Evolutionary conservation across 2,329 filamentous ascomycete genomes (phyloP).

Genomic region (Penicillium sp.): DNA sequence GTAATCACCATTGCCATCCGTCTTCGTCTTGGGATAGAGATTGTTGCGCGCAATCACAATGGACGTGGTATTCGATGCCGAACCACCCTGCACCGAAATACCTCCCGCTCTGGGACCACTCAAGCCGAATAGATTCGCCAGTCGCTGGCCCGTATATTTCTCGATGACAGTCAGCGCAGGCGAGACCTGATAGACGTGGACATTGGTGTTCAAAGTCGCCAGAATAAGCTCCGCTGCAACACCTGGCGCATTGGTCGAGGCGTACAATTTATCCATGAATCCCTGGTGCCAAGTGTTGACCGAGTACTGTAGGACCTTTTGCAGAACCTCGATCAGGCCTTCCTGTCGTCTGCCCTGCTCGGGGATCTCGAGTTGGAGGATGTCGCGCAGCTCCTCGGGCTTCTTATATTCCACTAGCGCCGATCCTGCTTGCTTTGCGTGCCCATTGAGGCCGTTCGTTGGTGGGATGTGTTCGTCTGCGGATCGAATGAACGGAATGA

Average conservation of each 20-base stretch:
- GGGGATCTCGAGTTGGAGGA: constrained; percentile 53
- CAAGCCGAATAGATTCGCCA: constrained; percentile 76
- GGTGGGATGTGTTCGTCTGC: constrained; percentile 33
- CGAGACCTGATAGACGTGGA: constrained; percentile 91
- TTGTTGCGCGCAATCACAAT: constrained; percentile 84
- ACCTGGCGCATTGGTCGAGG: constrained; percentile 82
- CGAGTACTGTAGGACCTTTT: constrained; percentile 71
- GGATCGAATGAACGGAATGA: constrained; percentile 44
- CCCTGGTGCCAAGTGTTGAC: constrained; percentile 99
- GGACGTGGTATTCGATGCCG: constrained; percentile 76
- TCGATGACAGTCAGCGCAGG: constrained; percentile 84
- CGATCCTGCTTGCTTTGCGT: constrained; percentile 55
- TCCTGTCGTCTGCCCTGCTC: constrained; percentile 58
- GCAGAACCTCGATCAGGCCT: constrained; percentile 67
- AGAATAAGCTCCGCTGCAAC: constrained; percentile 80
- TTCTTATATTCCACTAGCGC: constrained; percentile 61
- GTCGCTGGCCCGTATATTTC: constrained; percentile 67
- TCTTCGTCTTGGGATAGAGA: constrained; percentile 74
- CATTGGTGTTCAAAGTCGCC: constrained; percentile 83
- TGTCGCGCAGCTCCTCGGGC: constrained; percentile 55
- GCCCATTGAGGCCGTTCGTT: constrained; percentile 39
- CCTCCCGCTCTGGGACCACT: constrained; percentile 64
- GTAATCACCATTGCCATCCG: constrained; percentile 58
- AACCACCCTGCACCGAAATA: constrained; percentile 73
- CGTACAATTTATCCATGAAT: constrained; percentile 92